phyloP scores from a whole-genome alignment of 169 alveolate genomes.

The Eimeria sp. region DNA sequence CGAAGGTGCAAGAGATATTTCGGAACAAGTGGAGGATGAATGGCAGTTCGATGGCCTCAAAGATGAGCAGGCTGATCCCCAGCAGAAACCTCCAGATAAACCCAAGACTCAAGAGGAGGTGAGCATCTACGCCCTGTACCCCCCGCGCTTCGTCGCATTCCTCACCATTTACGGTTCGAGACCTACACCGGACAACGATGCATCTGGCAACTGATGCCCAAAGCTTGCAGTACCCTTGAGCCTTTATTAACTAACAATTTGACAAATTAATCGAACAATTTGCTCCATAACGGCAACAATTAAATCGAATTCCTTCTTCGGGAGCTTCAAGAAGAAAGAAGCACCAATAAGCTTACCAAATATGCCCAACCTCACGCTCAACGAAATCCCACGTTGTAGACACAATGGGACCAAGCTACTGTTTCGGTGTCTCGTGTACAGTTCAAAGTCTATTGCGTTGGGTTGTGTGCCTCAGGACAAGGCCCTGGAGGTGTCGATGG shows the following conservation, averaged over 20 bases:
- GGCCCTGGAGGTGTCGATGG: slow-evolving; percentile 81
- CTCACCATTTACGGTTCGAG: too few relatives aligned
- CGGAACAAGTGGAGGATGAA: slow-evolving; percentile 71
- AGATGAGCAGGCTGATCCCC: slow-evolving; percentile 56
- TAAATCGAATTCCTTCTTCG: too few relatives aligned
- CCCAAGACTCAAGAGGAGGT: slow-evolving; percentile 71
- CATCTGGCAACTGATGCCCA: too few relatives aligned
- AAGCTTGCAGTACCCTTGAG: too few relatives aligned
- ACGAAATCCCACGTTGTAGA: not conserved
- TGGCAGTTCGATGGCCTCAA: slow-evolving; percentile 79
- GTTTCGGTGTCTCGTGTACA: not conserved
- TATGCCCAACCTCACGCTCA: too few relatives aligned
- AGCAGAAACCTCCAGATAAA: slow-evolving; percentile 57
- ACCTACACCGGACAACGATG: too few relatives aligned
- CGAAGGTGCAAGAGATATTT: slow-evolving; percentile 61
- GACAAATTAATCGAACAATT: too few relatives aligned
- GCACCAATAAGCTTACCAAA: too few relatives aligned
- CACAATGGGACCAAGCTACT: not conserved
- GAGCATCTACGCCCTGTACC: not conserved
- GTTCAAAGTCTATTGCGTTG: not conserved
- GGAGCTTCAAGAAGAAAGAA: too few relatives aligned
- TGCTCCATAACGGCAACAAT: too few relatives aligned
- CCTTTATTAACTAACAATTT: too few relatives aligned
- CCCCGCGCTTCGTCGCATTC: not conserved
- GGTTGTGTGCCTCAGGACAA: slow-evolving; percentile 58